Evolutionary conservation across 768 basidiomycete genomes (phyloP).

Genomic region (Cystobasidium tubakii): DNA sequence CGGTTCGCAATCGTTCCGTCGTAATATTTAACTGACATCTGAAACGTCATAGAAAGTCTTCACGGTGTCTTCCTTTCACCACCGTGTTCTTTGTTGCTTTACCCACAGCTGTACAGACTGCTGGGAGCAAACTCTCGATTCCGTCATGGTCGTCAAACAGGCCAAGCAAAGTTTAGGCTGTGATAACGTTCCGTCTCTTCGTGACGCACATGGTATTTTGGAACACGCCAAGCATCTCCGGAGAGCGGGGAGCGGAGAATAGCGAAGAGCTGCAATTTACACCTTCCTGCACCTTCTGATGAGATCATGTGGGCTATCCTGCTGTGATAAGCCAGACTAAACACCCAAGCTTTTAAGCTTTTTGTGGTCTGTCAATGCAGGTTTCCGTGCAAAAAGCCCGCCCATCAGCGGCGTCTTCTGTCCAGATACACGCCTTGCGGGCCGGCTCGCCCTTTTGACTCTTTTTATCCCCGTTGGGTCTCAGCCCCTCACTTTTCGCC

Average conservation of each 20-base stretch:
- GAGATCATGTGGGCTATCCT: neutral
- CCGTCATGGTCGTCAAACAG: neutral
- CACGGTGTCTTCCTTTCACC: no score
- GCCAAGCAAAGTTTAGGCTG: neutral
- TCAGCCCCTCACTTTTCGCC: neutral
- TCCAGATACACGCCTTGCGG: no score
- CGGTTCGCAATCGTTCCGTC: no score
- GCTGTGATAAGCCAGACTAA: neutral
- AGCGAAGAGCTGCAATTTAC: neutral
- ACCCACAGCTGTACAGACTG: neutral
- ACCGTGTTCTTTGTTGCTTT: neutral
- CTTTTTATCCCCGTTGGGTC: neutral
- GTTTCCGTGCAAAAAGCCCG: no score
- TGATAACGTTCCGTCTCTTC: constrained; percentile 1
- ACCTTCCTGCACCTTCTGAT: neutral
- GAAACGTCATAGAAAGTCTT: no score
- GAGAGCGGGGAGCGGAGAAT: neutral
- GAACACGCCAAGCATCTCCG: neutral
- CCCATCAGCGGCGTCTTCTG: no score
- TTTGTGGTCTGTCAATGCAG: neutral
- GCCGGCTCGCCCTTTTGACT: neutral
- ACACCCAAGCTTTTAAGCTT: neutral
- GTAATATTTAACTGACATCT: no score
- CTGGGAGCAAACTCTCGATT: neutral
- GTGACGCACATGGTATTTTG: neutral